phyloP scores from a whole-genome alignment of 768 basidiomycete genomes.

The Pleurotus citrinopileatus region DNA sequence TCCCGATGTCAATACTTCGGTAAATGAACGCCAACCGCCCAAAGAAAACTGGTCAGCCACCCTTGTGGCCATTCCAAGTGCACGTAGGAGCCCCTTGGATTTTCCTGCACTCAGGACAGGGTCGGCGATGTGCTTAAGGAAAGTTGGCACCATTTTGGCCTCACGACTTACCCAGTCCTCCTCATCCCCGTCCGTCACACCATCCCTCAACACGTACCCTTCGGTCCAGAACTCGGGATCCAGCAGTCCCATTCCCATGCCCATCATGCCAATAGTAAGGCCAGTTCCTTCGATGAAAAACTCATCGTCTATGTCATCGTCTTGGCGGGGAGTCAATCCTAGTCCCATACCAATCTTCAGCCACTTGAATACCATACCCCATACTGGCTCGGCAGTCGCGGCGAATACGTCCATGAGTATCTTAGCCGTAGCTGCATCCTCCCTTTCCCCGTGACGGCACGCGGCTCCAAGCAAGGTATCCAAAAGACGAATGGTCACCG shows the following conservation, averaged over 20 bases:
- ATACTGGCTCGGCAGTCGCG: constrained; percentile 64
- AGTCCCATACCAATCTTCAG: constrained; percentile 69
- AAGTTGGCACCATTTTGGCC: constrained; percentile 47
- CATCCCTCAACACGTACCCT: constrained; percentile 58
- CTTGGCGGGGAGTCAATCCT: constrained; percentile 29
- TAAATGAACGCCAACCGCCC: constrained; percentile 41
- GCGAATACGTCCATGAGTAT: constrained; percentile 63
- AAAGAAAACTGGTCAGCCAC: constrained; percentile 18
- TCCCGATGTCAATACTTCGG: constrained; percentile 30
- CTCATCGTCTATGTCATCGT: constrained; percentile 55
- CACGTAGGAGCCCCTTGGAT: constrained; percentile 70
- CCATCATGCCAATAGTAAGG: constrained; percentile 46
- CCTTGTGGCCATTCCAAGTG: constrained; percentile 40
- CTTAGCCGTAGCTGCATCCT: constrained; percentile 51
- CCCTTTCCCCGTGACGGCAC: constrained; percentile 58
- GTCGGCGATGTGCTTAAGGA: constrained; percentile 59
- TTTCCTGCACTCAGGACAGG: constrained; percentile 70
- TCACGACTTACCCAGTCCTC: constrained; percentile 16
- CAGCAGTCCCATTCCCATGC: constrained; percentile 45
- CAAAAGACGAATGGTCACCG: constrained; percentile 54
- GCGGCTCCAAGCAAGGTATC: constrained; percentile 57
- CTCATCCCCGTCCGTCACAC: constrained; percentile 24
- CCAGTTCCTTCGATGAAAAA: constrained; percentile 80
- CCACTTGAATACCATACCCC: constrained; percentile 74
- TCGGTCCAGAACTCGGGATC: constrained; percentile 82